Percentiles rank a stretch among this genome's conserved stretches.
These are phyloP conservation scores for Psilocybe subaeruginosa DNA, from an alignment of 768 basidiomycete genomes.

Conservation along the genomic window DNA sequence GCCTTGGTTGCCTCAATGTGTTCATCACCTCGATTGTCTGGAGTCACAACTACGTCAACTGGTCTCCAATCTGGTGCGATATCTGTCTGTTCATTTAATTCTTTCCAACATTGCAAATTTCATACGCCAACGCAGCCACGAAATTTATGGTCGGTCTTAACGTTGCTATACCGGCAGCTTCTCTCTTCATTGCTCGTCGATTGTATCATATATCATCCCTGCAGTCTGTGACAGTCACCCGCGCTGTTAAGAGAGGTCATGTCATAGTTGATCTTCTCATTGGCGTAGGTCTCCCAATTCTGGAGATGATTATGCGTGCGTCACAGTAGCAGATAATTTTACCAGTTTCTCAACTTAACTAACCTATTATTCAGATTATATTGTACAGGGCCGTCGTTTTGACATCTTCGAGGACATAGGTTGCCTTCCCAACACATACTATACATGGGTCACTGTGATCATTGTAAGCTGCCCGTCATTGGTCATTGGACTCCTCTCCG, in stretches of 20 bases:
- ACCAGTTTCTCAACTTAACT: not conserved
- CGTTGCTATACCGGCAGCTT: conserved; percentile 53
- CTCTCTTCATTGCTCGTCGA: conserved; percentile 60
- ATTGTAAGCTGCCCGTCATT: conserved; percentile 46
- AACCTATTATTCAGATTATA: conserved; percentile 27
- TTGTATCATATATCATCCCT: conserved; percentile 62
- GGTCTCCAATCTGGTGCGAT: conserved; percentile 68
- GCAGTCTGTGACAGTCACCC: conserved; percentile 53
- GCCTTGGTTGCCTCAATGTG: conserved; percentile 53
- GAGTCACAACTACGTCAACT: conserved; percentile 57
- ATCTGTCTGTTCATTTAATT: conserved; percentile 38
- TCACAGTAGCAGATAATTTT: not conserved
- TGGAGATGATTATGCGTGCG: conserved; percentile 37
- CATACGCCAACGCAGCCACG: conserved; percentile 33
- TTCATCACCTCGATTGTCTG: conserved; percentile 75
- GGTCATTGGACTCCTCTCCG: conserved; percentile 42
- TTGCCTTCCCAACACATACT: conserved; percentile 52
- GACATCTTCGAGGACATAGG: conserved; percentile 62
- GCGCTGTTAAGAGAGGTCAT: conserved; percentile 49
- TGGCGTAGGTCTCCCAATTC: conserved; percentile 53
- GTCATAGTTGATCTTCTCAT: conserved; percentile 55
- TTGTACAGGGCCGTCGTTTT: conserved; percentile 60
- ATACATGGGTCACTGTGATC: conserved; percentile 44
- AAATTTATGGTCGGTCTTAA: conserved; percentile 43
- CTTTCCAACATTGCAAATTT: not conserved